Conservation (phyloP, 2,329 filamentous ascomycete genomes). For the Claviceps sp. region DNA sequence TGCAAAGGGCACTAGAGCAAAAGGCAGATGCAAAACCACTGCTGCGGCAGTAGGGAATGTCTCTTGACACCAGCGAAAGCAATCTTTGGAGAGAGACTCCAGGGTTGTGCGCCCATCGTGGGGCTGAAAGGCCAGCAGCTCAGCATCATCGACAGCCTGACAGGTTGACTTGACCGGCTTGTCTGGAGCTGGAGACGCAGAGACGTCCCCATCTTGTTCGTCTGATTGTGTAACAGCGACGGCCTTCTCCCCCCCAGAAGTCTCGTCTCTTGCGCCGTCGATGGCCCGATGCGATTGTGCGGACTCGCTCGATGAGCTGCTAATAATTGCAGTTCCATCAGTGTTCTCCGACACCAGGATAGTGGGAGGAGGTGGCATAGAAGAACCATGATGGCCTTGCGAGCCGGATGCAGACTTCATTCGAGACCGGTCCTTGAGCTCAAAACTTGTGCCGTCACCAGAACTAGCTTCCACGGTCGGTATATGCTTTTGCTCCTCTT, state of each 20-base stretch:
- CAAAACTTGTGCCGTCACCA: background rate
- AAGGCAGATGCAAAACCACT: constrained; percentile 51
- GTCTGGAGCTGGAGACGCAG: background rate
- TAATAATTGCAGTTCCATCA: constrained; percentile 5
- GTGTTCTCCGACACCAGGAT: constrained; percentile 9
- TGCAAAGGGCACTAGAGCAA: constrained; percentile 56
- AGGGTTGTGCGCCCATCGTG: constrained; percentile 29
- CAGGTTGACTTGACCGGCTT: background rate
- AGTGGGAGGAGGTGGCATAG: constrained; percentile 4
- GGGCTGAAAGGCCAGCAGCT: constrained; percentile 4
- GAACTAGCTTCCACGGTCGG: background rate
- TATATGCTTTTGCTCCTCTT: constrained; percentile 5
- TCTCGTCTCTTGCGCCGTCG: background rate
- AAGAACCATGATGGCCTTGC: background rate
- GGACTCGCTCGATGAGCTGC: constrained; percentile 3
- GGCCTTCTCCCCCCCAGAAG: background rate
- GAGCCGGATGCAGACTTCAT: background rate
- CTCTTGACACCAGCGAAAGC: constrained; percentile 48
- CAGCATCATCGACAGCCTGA: background rate
- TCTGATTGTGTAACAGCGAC: background rate
- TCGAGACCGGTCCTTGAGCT: constrained; percentile 1
- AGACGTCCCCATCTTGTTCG: background rate
- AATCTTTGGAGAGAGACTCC: constrained; percentile 30
- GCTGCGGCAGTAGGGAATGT: constrained; percentile 58
- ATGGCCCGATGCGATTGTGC: background rate